Evolutionary conservation across 2,329 filamentous ascomycete species (phyloP).

Genomic region (Lachnellula occidentalis): DNA sequence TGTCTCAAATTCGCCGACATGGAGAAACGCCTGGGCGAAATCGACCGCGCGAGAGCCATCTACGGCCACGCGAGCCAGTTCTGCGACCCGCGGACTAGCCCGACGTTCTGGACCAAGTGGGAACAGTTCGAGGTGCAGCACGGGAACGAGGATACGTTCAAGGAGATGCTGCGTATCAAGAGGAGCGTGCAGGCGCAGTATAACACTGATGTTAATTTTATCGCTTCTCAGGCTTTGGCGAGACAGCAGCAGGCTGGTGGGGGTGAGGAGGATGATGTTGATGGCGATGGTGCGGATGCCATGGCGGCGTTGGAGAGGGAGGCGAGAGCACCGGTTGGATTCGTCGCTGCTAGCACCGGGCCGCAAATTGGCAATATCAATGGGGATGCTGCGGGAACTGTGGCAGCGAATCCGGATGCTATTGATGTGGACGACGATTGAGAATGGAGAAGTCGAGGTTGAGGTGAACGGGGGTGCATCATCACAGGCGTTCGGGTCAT

Average conservation of each 20-base stretch:
- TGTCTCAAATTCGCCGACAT: conserved; percentile 98
- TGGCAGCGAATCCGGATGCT: conserved; percentile 70
- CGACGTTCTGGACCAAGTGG: conserved; percentile 94
- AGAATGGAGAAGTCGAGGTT: neutral
- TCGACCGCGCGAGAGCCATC: conserved; percentile 90
- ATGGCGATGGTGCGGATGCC: conserved; percentile 58
- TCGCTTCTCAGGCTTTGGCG: conserved; percentile 89
- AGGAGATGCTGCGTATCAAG: conserved; percentile 98
- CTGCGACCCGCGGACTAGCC: conserved; percentile 87
- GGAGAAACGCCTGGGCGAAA: conserved; percentile 86
- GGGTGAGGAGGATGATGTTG: conserved; percentile 35
- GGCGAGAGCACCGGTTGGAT: conserved; percentile 81
- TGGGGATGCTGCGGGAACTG: conserved; percentile 35
- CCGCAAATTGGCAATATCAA: conserved; percentile 54
- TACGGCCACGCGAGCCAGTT: conserved; percentile 97
- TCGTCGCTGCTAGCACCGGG: conserved; percentile 79
- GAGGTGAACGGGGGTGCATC: too few relatives aligned
- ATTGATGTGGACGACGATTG: conserved; percentile 64
- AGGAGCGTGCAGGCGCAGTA: conserved; percentile 95
- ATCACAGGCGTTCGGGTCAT: too few relatives aligned
- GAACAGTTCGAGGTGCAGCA: conserved; percentile 96
- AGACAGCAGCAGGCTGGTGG: conserved; percentile 55
- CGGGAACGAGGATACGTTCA: conserved; percentile 98
- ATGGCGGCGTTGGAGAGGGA: conserved; percentile 88
- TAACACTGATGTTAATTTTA: conserved; percentile 98